These are phyloP conservation scores for Cryptococcus sp. DNA, from an alignment of 1,284 basidiomycete genomes.

Conservation along the genomic window DNA sequence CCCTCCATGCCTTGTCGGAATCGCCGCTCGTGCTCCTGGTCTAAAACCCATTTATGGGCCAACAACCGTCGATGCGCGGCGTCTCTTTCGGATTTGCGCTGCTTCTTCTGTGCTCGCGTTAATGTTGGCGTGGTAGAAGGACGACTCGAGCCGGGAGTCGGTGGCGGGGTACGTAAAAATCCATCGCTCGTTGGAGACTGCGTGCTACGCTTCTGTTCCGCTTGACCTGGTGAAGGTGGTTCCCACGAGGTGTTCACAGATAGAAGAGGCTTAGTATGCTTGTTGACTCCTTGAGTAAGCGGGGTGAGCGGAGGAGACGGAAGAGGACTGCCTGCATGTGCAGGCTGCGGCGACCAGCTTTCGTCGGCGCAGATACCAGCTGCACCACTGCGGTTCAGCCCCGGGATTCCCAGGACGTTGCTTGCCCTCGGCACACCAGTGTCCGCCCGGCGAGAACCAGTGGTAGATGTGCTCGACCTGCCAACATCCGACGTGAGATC, in stretches of 20 bases:
- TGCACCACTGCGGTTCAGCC: too few relatives aligned
- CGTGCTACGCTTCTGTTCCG: neutral
- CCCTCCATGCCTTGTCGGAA: slow-evolving; percentile 27
- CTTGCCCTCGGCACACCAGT: too few relatives aligned
- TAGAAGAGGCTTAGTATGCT: neutral
- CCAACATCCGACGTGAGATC: neutral
- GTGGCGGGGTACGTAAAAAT: neutral
- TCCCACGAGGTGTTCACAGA: too few relatives aligned
- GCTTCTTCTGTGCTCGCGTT: neutral
- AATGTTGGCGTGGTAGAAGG: neutral
- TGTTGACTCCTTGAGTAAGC: neutral
- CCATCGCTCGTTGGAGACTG: neutral
- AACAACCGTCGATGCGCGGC: slow-evolving; percentile 17
- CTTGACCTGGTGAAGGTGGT: neutral
- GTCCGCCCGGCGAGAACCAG: too few relatives aligned
- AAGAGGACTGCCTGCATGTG: neutral
- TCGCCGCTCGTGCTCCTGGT: slow-evolving; percentile 35
- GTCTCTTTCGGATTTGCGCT: slow-evolving; percentile 5
- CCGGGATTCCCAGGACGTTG: too few relatives aligned
- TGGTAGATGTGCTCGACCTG: neutral
- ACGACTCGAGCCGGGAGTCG: neutral
- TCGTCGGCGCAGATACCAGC: too few relatives aligned
- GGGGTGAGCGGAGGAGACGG: neutral
- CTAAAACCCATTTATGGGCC: slow-evolving; percentile 30
- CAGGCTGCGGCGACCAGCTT: too few relatives aligned